These are phyloP conservation scores for Suillus discolor DNA, from an alignment of 768 basidiomycete genomes.

Conservation along the genomic window DNA sequence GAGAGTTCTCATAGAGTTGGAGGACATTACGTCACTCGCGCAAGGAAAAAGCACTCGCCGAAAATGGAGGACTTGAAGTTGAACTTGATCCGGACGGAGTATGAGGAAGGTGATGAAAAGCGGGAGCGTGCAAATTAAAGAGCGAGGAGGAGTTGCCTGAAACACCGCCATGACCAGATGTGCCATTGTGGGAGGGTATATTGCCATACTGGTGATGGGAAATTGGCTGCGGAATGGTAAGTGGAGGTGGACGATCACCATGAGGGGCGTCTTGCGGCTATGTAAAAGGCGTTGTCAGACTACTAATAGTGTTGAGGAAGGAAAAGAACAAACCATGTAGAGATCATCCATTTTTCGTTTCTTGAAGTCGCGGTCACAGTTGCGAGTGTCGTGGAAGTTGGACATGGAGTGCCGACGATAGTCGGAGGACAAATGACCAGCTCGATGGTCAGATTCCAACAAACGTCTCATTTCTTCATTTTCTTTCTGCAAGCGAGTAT, in stretches of 20 bases:
- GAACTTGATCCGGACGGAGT: constrained; percentile 74
- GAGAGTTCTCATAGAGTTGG: constrained; percentile 38
- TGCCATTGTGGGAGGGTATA: constrained; percentile 40
- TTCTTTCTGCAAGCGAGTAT: constrained; percentile 66
- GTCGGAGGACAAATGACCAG: constrained; percentile 40
- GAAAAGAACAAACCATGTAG: constrained; percentile 47
- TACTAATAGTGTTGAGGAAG: background rate
- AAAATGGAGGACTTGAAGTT: constrained; percentile 80
- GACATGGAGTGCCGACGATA: constrained; percentile 49
- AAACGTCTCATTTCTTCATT: constrained; percentile 75
- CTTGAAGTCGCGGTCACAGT: constrained; percentile 61
- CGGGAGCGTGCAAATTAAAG: constrained; percentile 56
- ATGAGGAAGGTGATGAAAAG: constrained; percentile 65
- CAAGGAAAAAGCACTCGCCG: constrained; percentile 72
- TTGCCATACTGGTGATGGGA: constrained; percentile 54
- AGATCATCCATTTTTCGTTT: constrained; percentile 63
- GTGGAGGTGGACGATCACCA: constrained; percentile 50
- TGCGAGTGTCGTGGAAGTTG: constrained; percentile 50
- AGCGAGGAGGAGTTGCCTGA: constrained; percentile 43
- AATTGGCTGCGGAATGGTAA: constrained; percentile 61
- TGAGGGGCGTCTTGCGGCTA: constrained; percentile 51
- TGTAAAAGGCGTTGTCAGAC: constrained; percentile 19
- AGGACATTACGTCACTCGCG: constrained; percentile 30
- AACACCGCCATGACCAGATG: constrained; percentile 38
- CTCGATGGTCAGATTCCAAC: constrained; percentile 47